A percentile compares a stretch with the other conserved stretches of the same genome.
Evolutionary conservation across 2,329 filamentous ascomycete genomes (phyloP).

Genomic region (Claviceps citrina): DNA sequence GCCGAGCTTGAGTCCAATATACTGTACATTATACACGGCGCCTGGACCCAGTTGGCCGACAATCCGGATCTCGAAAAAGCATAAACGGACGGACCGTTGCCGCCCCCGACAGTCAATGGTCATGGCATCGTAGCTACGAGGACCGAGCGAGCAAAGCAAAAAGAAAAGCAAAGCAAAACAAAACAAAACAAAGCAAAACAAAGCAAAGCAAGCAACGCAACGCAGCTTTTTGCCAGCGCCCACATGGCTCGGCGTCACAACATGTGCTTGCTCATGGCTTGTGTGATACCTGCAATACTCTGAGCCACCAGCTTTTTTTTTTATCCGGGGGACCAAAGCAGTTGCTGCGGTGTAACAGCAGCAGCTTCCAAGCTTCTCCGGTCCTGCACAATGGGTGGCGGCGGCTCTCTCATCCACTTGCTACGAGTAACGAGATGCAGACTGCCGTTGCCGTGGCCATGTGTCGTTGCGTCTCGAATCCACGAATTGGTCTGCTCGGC

Average conservation of each 20-base stretch:
- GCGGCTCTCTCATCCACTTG: neutral
- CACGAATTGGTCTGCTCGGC: neutral
- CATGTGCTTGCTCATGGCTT: neutral
- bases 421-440: conserved; percentile 1
- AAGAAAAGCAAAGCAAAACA: no score
- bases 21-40: no score
- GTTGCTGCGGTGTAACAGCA: no score
- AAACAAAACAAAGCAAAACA: no score
- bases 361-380: neutral
- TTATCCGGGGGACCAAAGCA: neutral
- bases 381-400: neutral
- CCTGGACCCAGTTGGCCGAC: no score
- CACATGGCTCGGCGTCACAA: neutral
- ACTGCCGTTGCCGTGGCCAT: neutral
- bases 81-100: no score
- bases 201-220: no score
- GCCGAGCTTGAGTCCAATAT: no score
- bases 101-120: no score
- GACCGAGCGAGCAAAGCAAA: no score
- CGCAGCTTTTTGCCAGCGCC: neutral
- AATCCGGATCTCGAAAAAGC: no score
- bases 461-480: neutral
- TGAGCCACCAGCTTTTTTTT: neutral
- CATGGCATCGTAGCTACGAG: no score
- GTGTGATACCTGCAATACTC: neutral